A percentile compares a stretch with the other conserved stretches of the same genome.
These are phyloP conservation scores for Aspergillus sp. DNA, from an alignment of 2,329 filamentous ascomycete genomes.

Conservation along the genomic window DNA sequence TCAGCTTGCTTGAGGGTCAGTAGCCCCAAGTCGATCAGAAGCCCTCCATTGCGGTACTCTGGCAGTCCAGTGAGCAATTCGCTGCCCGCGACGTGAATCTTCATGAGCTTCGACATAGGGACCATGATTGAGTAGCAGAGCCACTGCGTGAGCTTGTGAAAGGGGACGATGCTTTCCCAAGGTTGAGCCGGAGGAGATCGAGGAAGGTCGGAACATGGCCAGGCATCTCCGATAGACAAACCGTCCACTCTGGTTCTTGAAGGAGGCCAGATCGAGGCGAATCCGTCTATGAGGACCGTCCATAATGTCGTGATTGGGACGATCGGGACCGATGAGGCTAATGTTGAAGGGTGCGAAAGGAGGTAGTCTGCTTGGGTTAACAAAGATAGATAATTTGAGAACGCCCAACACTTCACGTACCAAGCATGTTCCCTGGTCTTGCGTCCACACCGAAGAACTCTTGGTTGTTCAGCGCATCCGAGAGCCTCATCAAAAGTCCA, in stretches of 20 bases:
- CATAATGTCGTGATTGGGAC: conserved; percentile 86
- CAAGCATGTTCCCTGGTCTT: conserved; percentile 91
- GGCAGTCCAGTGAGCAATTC: conserved; percentile 86
- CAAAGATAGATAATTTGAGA: conserved; percentile 7
- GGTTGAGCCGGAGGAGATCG: conserved; percentile 65
- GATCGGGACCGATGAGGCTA: conserved; percentile 85
- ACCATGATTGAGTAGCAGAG: conserved; percentile 92
- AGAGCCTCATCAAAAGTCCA: conserved; percentile 75
- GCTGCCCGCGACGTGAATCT: conserved; percentile 78
- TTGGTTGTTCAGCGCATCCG: conserved; percentile 75
- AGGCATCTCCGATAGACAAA: conserved; percentile 86
- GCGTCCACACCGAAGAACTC: conserved; percentile 84
- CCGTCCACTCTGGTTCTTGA: conserved; percentile 87
- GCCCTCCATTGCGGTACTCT: conserved; percentile 89
- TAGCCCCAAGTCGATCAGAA: conserved; percentile 83
- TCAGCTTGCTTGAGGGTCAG: conserved; percentile 75
- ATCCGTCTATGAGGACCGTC: conserved; percentile 85
- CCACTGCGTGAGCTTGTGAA: conserved; percentile 96
- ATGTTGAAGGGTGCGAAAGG: conserved; percentile 86
- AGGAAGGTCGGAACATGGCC: conserved; percentile 86
- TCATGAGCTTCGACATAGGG: conserved; percentile 80
- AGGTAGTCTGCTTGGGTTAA: conserved; percentile 70
- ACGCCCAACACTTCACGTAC: conserved; percentile 54
- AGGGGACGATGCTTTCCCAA: conserved; percentile 84
- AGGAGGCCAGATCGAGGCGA: conserved; percentile 85